phyloP scores from a whole-genome alignment of 306 rosid genomes.

The Corylus avellana region DNA sequence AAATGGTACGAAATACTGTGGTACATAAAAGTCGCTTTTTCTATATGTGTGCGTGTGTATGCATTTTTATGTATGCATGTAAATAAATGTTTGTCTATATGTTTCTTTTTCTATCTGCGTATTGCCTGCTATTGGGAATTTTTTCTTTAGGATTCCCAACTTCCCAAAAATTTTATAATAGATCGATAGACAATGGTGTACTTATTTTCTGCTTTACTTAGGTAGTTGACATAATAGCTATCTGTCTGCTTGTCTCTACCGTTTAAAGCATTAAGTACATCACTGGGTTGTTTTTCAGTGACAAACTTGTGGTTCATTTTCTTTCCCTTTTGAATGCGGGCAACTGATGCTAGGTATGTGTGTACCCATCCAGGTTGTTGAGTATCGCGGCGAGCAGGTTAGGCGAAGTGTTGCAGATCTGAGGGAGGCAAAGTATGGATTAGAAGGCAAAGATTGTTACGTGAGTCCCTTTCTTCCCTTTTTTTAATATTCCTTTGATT shows the following conservation, averaged over 20 bases:
- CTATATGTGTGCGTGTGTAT: too few species aligned
- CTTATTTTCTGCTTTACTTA: neutral
- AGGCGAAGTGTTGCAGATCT: slow-evolving; percentile 86
- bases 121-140: neutral
- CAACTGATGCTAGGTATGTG: slow-evolving; percentile 26
- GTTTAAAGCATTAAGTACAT: neutral
- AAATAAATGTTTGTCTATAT: neutral
- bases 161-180: neutral
- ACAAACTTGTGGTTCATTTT: neutral
- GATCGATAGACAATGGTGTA: neutral
- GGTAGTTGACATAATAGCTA: neutral
- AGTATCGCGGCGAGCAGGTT: slow-evolving; percentile 90
- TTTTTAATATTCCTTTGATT: slow-evolving; percentile 9
- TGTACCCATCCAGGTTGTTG: slow-evolving; percentile 64
- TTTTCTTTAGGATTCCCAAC: neutral
- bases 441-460: slow-evolving; percentile 90
- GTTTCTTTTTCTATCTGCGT: neutral
- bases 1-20: slow-evolving; percentile 60
- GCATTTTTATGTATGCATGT: neutral
- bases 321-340: slow-evolving; percentile 13
- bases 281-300: neutral
- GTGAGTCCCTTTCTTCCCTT: slow-evolving; percentile 52
- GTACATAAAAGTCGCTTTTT: neutral
- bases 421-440: slow-evolving; percentile 76
- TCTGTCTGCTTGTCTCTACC: neutral